Conservation (phyloP, 2,329 filamentous ascomycete species). For the Diaporthe ilicicola region DNA sequence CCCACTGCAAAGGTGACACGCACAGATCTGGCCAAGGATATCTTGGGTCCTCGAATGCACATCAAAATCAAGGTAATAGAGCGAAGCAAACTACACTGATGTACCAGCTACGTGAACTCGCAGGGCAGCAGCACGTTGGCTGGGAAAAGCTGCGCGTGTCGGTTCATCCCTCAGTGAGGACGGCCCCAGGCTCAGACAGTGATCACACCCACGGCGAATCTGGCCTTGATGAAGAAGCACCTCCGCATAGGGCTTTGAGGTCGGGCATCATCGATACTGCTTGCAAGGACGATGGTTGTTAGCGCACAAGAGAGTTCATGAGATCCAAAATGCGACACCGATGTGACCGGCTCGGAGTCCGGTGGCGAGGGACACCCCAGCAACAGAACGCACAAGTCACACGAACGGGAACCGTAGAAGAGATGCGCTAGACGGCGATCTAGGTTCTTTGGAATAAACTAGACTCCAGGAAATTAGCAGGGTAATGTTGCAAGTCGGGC, state of each 20-base stretch:
- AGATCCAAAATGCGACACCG: background rate
- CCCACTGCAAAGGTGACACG: background rate
- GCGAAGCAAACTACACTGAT: background rate
- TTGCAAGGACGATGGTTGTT: background rate
- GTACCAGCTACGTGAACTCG: background rate
- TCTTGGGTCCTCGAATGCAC: background rate
- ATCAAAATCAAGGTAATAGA: background rate
- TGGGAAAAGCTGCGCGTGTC: too few relatives aligned
- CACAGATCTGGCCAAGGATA: background rate
- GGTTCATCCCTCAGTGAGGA: background rate
- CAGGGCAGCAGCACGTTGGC: background rate
- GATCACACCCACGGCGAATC: background rate
- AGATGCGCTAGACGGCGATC: background rate
- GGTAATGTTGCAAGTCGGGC: too few relatives aligned
- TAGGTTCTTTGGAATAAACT: too few relatives aligned
- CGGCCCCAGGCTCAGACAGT: background rate
- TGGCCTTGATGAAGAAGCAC: background rate
- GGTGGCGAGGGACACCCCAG: slow-evolving; percentile 1
- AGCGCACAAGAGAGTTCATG: slow-evolving; percentile 15
- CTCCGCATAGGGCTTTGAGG: background rate
- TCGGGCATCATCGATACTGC: slow-evolving; percentile 1
- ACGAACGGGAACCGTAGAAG: background rate
- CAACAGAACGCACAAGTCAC: background rate
- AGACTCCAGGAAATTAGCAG: background rate
- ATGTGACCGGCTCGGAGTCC: slow-evolving; percentile 6